These are phyloP conservation scores for Phytophthora constricta DNA, from an alignment of 352 stramenopile genomes.

Conservation along the genomic window DNA sequence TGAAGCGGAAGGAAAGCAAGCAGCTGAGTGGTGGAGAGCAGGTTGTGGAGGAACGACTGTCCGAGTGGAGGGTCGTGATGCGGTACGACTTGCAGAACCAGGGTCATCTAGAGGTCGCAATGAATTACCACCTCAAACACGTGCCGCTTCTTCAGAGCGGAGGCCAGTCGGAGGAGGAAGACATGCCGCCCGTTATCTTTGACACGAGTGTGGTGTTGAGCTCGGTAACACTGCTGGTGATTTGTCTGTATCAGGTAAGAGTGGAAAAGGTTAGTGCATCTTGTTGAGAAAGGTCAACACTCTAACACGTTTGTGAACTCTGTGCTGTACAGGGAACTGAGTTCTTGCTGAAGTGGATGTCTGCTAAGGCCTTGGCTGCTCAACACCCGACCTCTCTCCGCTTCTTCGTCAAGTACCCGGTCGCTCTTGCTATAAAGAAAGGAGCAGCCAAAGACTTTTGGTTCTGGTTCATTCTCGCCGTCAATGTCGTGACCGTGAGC, in stretches of 20 bases:
- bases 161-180: conserved; percentile 18
- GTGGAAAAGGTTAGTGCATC: neutral
- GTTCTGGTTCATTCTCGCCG: conserved; percentile 60
- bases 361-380: conserved; percentile 25
- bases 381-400: neutral
- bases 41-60: conserved; percentile 34
- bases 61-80: conserved; percentile 68
- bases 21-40: neutral
- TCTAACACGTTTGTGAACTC: conserved; percentile 8
- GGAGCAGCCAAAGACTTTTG: conserved; percentile 58
- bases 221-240: conserved; percentile 47
- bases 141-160: conserved; percentile 27
- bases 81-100: conserved; percentile 76
- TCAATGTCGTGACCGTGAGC: conserved; percentile 62
- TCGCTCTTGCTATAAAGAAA: conserved; percentile 25
- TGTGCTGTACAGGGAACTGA: conserved; percentile 40
- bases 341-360: conserved; percentile 51
- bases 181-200: conserved; percentile 58
- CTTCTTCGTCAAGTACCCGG: neutral
- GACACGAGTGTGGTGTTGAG: conserved; percentile 52
- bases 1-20: conserved; percentile 37
- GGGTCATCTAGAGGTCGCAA: conserved; percentile 69
- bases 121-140: conserved; percentile 58
- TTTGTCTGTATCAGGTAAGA: conserved; percentile 59
- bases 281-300: neutral